Percentiles rank a stretch among this genome's conserved stretches.
Conservation (phyloP, 345 rosid species). For the Moringa oleifera region DNA sequence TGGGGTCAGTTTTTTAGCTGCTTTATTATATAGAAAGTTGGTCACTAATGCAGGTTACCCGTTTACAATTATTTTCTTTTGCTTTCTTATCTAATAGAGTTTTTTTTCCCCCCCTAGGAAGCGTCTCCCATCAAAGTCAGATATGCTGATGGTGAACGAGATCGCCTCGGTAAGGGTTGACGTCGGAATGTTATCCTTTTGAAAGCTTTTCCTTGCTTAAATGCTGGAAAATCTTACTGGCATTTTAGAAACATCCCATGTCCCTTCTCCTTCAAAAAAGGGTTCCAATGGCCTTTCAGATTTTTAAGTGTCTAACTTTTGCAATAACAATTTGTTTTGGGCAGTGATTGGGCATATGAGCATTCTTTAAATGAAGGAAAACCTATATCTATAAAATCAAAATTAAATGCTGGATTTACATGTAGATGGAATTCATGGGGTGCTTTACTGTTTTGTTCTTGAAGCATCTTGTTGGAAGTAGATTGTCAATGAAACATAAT, state of each 20-base stretch:
- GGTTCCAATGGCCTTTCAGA: not conserved
- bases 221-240: not conserved
- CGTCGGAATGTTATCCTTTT: slow-evolving; percentile 1
- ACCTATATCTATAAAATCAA: not conserved
- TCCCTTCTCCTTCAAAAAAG: not conserved
- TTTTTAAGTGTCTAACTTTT: slow-evolving; percentile 1
- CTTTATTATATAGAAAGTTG: not conserved
- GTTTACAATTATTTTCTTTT: slow-evolving; percentile 5
- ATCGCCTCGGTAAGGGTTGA: slow-evolving; percentile 42
- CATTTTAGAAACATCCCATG: too few species aligned
- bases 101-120: slow-evolving; percentile 48
- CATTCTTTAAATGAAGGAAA: not conserved
- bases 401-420: not conserved
- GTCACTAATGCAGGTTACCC: not conserved
- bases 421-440: not conserved
- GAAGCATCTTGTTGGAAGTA: not conserved
- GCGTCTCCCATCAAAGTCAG: slow-evolving; percentile 53
- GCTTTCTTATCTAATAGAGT: slow-evolving; percentile 10
- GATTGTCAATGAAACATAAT: not conserved
- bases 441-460: not conserved
- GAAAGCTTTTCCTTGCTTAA: not conserved
- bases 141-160: slow-evolving; percentile 72
- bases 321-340: not conserved
- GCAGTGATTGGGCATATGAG: not conserved
- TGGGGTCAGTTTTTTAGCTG: slow-evolving; percentile 53